These are phyloP conservation scores for Hypoxylon rubiginosum DNA, from an alignment of 2,329 filamentous ascomycete species.

Conservation along the genomic window DNA sequence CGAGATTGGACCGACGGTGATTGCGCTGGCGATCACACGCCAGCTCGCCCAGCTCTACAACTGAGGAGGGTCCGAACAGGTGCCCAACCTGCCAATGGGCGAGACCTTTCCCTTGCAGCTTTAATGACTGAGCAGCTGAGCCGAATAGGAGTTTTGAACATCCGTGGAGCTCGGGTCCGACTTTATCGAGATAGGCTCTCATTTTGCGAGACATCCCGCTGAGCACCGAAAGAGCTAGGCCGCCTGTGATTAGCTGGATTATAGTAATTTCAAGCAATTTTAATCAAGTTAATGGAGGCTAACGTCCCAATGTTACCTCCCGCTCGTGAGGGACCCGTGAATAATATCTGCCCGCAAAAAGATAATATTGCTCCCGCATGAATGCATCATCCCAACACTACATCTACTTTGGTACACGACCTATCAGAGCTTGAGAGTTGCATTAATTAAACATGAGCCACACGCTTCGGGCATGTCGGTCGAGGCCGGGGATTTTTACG, in stretches of 20 bases:
- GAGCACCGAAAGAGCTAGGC: not conserved
- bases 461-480: not conserved
- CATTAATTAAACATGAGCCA: slow-evolving; percentile 1
- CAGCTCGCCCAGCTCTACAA: not conserved
- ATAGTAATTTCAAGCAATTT: slow-evolving; percentile 2
- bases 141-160: not conserved
- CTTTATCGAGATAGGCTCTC: not conserved
- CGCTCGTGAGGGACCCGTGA: not conserved
- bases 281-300: not conserved
- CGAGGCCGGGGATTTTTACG: not conserved
- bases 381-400: not conserved
- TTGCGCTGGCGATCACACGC: slow-evolving; percentile 1
- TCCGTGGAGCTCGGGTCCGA: not conserved
- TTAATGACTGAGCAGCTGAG: not conserved
- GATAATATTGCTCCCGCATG: not conserved
- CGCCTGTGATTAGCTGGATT: not conserved
- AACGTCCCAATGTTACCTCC: not conserved
- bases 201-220: not conserved
- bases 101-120: not conserved
- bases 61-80: not conserved
- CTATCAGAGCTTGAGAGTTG: not conserved
- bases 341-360: not conserved
- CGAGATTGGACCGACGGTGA: not conserved
- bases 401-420: not conserved
- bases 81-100: not conserved